Evolutionary conservation across 495 filamentous ascomycete species (phyloP).

Genomic region (Neurospora intermedia): DNA sequence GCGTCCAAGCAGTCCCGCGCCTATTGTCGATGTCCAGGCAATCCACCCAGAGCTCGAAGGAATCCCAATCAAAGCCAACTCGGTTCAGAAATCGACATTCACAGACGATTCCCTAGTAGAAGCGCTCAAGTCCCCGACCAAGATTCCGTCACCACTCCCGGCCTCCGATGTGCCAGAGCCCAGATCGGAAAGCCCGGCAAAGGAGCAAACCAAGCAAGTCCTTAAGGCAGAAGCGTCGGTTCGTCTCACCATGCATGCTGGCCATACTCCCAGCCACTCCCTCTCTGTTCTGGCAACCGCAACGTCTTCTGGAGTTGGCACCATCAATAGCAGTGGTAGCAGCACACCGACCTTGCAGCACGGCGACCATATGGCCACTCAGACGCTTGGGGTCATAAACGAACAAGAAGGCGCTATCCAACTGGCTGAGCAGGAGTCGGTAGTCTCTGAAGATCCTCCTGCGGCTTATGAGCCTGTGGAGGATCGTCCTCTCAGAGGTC

Average conservation of each 20-base stretch:
- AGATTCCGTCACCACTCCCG: conserved; percentile 13
- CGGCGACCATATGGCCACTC: conserved; percentile 14
- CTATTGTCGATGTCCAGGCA: conserved; percentile 33
- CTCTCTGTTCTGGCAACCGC: conserved; percentile 31
- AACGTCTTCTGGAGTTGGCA: conserved; percentile 22
- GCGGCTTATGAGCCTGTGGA: conserved; percentile 17
- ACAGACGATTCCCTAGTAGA: conserved; percentile 17
- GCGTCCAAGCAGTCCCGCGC: conserved; percentile 13
- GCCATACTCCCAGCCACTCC: conserved; percentile 38
- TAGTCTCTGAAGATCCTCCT: conserved; percentile 11
- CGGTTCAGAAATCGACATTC: conserved; percentile 33
- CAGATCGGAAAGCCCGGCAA: conserved; percentile 8
- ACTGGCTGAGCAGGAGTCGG: background rate
- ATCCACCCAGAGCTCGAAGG: conserved; percentile 37
- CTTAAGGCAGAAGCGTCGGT: conserved; percentile 28
- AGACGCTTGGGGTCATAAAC: background rate
- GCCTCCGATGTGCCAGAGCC: conserved; percentile 6
- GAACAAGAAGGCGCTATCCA: conserved; percentile 2
- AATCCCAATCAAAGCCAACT: conserved; percentile 30
- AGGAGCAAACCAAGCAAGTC: conserved; percentile 29
- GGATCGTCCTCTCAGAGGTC: conserved; percentile 31
- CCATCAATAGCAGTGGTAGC: conserved; percentile 28
- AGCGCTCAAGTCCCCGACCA: conserved; percentile 12
- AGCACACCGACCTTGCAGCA: conserved; percentile 25
- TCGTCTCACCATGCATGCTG: conserved; percentile 39